These are phyloP conservation scores for Trebouxia sp. DNA, from an alignment of 139 green algal species.

Conservation along the genomic window DNA sequence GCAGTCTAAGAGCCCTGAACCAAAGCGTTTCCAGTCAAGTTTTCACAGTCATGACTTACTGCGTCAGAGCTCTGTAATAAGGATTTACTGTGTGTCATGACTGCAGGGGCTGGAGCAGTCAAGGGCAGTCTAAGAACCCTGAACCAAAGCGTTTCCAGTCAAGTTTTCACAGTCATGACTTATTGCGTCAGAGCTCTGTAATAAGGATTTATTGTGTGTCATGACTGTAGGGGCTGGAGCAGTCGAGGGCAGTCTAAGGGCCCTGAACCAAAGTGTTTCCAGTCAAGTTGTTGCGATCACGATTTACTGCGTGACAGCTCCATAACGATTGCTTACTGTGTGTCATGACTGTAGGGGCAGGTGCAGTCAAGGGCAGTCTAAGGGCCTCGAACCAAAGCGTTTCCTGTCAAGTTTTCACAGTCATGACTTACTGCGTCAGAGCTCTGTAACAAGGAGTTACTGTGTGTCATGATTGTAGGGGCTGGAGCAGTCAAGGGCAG, in stretches of 20 bases:
- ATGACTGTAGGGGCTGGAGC: slow-evolving; percentile 50
- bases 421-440: slow-evolving; percentile 44
- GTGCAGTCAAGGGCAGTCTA: slow-evolving; percentile 50
- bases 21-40: slow-evolving; percentile 60
- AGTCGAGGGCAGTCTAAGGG: slow-evolving; percentile 52
- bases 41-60: slow-evolving; percentile 38
- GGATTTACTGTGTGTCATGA: no score
- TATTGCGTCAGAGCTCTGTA: slow-evolving; percentile 46
- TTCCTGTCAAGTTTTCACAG: slow-evolving; percentile 30
- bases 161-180: slow-evolving; percentile 36
- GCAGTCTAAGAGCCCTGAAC: slow-evolving; percentile 66
- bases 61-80: slow-evolving; percentile 50
- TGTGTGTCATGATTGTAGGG: slow-evolving; percentile 63
- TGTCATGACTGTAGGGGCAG: slow-evolving; percentile 53
- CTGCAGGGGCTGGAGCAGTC: slow-evolving; percentile 40
- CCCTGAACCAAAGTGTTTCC: slow-evolving; percentile 75
- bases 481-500: slow-evolving; percentile 41
- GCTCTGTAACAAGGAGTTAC: slow-evolving; percentile 58
- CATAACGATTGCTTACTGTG: slow-evolving; percentile 67
- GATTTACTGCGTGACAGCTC: slow-evolving; percentile 40
- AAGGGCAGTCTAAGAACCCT: slow-evolving; percentile 62
- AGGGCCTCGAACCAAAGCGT: slow-evolving; percentile 74
- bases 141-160: slow-evolving; percentile 66
- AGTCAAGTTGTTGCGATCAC: slow-evolving; percentile 33
- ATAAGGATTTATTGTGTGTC: no score